phyloP scores from a whole-genome alignment of 164 flowering plant genomes.

The Sextonia rubra region DNA sequence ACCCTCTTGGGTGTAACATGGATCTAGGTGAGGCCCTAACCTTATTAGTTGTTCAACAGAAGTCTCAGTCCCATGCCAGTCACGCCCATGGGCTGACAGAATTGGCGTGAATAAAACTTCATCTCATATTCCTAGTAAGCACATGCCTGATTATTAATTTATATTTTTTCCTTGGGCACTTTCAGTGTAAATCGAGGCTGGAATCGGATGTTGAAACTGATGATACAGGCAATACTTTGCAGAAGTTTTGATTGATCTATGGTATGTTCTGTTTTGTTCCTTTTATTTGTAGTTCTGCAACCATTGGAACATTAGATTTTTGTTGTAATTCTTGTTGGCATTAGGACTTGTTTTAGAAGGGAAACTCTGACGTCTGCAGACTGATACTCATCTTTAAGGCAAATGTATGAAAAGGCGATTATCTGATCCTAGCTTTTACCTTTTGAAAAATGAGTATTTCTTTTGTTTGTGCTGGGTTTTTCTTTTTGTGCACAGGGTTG shows the following conservation, averaged over 20 bases:
- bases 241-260: not conserved
- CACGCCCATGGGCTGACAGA: not conserved
- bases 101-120: too few relatives aligned
- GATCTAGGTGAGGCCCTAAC: not conserved
- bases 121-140: not conserved
- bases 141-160: not conserved
- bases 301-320: not conserved
- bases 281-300: not conserved
- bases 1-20: not conserved
- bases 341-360: not conserved
- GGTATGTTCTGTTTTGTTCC: not conserved
- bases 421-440: not conserved
- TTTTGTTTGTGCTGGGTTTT: too few relatives aligned
- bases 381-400: not conserved
- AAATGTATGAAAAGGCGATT: not conserved
- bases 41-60: not conserved
- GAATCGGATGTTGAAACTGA: not conserved
- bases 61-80: not conserved
- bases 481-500: too few relatives aligned
- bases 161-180: not conserved
- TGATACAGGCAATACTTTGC: not conserved
- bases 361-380: not conserved
- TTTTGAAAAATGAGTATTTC: too few relatives aligned
- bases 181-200: not conserved
- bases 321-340: not conserved